A percentile compares a stretch with the other conserved stretches of the same genome.
Conservation (phyloP, 2,329 filamentous ascomycete genomes). For the Hypomyces rosellus region DNA sequence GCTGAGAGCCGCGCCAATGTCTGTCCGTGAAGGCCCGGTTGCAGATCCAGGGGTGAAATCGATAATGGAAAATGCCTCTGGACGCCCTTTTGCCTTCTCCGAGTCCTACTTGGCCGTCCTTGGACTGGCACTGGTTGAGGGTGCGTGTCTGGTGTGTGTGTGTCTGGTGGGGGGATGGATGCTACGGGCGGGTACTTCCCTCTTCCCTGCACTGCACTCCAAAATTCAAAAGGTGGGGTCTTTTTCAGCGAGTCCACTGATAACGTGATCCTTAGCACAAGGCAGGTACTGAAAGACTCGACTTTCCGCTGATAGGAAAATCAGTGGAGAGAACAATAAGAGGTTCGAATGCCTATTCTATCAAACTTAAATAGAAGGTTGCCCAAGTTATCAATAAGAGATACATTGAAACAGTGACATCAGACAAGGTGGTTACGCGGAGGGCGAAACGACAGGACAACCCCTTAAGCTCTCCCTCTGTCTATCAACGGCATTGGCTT, state of each 20-base stretch:
- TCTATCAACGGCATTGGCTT: background rate
- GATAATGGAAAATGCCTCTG: slow-evolving; percentile 8
- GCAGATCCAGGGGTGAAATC: background rate
- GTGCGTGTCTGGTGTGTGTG: slow-evolving; percentile 1
- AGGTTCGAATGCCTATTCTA: too few relatives aligned
- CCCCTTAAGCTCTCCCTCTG: background rate
- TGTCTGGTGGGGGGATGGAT: background rate
- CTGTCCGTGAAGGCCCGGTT: background rate
- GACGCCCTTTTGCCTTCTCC: slow-evolving; percentile 5
- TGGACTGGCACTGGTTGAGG: background rate
- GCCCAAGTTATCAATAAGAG: too few relatives aligned
- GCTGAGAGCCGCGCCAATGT: background rate
- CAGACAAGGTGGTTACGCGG: too few relatives aligned
- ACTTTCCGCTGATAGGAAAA: background rate
- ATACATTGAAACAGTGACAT: too few relatives aligned
- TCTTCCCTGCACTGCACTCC: too few relatives aligned
- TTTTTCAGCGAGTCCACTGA: background rate
- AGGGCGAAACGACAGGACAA: too few relatives aligned
- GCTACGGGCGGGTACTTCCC: background rate
- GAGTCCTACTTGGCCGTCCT: slow-evolving; percentile 1
- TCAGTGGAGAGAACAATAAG: background rate
- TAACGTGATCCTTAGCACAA: slow-evolving; percentile 7
- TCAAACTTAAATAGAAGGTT: too few relatives aligned
- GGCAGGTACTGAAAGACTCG: too few relatives aligned
- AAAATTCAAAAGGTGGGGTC: slow-evolving; percentile 5